These are phyloP conservation scores for Xylaria bambusicola DNA, from an alignment of 495 filamentous ascomycete genomes.

Conservation along the genomic window DNA sequence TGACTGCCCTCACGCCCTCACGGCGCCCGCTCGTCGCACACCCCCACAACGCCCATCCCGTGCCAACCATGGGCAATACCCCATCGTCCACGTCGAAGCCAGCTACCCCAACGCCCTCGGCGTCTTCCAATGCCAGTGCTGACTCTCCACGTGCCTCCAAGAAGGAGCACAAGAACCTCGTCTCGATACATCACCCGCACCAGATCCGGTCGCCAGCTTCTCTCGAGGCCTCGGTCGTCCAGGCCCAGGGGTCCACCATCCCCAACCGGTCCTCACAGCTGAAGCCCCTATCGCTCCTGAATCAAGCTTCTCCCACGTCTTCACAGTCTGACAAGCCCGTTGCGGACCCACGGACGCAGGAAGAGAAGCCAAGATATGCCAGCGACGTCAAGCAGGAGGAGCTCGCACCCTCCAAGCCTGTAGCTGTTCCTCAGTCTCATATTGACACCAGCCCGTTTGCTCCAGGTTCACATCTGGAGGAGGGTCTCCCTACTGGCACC, in stretches of 20 bases:
- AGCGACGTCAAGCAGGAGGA: constrained; percentile 39
- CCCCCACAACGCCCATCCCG: constrained; percentile 16
- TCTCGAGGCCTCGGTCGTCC: constrained; percentile 54
- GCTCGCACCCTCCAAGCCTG: constrained; percentile 49
- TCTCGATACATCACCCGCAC: constrained; percentile 30
- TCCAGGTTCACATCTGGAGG: constrained; percentile 41
- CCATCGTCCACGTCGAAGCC: constrained; percentile 40
- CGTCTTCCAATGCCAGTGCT: constrained; percentile 30
- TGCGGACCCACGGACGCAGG: constrained; percentile 20
- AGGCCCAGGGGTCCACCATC: constrained; percentile 53
- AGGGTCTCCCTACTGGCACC: constrained; percentile 35
- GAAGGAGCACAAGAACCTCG: constrained; percentile 35
- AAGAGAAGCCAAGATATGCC: constrained; percentile 31
- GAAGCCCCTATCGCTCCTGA: constrained; percentile 41
- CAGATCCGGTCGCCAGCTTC: constrained; percentile 49
- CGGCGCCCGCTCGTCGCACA: constrained; percentile 13
- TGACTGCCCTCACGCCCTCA: constrained; percentile 11
- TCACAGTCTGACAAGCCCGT: constrained; percentile 24
- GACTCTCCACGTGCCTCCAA: constrained; percentile 39
- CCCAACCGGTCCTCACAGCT: constrained; percentile 43
- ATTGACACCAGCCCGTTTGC: constrained; percentile 35
- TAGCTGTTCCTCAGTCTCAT: constrained; percentile 52
- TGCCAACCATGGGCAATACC: constrained; percentile 44
- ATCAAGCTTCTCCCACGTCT: constrained; percentile 38
- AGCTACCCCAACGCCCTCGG: constrained; percentile 35